These are phyloP conservation scores for Boletus sp. DNA, from an alignment of 768 basidiomycete genomes.

Conservation along the genomic window DNA sequence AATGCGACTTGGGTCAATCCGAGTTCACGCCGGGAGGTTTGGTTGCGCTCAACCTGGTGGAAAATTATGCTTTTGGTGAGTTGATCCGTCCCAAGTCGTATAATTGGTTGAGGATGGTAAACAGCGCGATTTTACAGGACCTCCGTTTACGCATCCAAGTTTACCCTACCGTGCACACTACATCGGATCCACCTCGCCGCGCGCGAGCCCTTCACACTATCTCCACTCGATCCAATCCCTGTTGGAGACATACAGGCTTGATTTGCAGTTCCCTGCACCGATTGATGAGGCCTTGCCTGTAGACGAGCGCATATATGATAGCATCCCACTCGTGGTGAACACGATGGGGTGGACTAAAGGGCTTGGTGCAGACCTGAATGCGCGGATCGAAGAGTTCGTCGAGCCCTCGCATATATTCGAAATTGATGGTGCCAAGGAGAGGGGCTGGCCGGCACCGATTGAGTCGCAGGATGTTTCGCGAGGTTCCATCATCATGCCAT, in stretches of 20 bases:
- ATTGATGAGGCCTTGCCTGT: conserved; percentile 26
- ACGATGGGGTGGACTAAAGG: conserved; percentile 98
- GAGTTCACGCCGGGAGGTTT: conserved; percentile 89
- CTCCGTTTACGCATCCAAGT: conserved; percentile 81
- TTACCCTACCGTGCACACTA: conserved; percentile 75
- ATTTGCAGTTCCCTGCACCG: conserved; percentile 51
- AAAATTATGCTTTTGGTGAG: conserved; percentile 67
- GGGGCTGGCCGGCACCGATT: conserved; percentile 16
- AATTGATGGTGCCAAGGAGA: conserved; percentile 21
- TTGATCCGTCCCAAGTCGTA: background rate
- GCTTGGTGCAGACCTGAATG: conserved; percentile 76
- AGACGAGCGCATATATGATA: conserved; percentile 45
- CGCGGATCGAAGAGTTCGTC: conserved; percentile 63
- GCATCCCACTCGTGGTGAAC: conserved; percentile 85
- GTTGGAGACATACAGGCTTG: conserved; percentile 62
- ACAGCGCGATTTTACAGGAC: conserved; percentile 47
- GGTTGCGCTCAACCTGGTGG: conserved; percentile 74
- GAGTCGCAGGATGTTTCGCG: conserved; percentile 7
- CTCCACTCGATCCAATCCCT: conserved; percentile 64
- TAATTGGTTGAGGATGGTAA: background rate
- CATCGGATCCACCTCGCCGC: conserved; percentile 75
- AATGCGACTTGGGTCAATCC: conserved; percentile 91
- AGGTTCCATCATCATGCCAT: background rate
- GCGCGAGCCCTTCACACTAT: conserved; percentile 74
- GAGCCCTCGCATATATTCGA: conserved; percentile 43